Evolutionary conservation across 2,329 filamentous ascomycete genomes (phyloP), one percentile per base, ranked within the genome.

Genomic region (Colletotrichum tropicale): DNA sequence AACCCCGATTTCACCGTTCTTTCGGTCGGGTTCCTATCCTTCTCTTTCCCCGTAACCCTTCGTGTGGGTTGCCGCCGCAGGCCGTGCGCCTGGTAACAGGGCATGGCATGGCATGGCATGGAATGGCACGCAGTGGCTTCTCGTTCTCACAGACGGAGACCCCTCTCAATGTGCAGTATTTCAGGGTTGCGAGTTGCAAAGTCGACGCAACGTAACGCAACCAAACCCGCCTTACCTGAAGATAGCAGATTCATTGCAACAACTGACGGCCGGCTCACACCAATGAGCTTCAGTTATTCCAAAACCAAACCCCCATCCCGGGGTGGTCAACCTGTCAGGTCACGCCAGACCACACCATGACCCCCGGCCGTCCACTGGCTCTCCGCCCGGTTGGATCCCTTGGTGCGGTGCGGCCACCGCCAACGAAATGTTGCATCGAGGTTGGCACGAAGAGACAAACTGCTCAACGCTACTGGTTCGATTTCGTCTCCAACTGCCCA

Each of bases 301-400:
- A 62, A 52, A 52, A 28, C 56, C 36, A 52, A 62, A 34, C 34
- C 55, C 56, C 56, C 30, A 61, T 24, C 16, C 55, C 9, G 13
- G 34, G 26, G 67, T 60, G 32, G 60, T 28, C 36, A 70, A 52
- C 62, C 73, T 36, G 56, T 65, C 73, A 75, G 34, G n/a, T 64
- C 43, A 62, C 55, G 26, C 62, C 62, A 36, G 24, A 30, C 32
- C 28, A 56, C 64, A 55, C 32, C 28, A 56, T 58, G 36, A 60
- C 9, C 48, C 65, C 70, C 28, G 18, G 58, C 58, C 58, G 58
- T 36, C n/a, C n/a, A 52, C 43, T 52, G 70, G 55, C 64, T 69
- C 70, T 68, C 74, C 74, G 74, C 70, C 56, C 64, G n/a, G 70
- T 76, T 76, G 65, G 74, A 76, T 76, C 65, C 58, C 43, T 69